Evolutionary conservation across 1,284 basidiomycete genomes (phyloP), one percentile per base, ranked within the genome.

Genomic region (Kalmanozyma brasiliensis): DNA sequence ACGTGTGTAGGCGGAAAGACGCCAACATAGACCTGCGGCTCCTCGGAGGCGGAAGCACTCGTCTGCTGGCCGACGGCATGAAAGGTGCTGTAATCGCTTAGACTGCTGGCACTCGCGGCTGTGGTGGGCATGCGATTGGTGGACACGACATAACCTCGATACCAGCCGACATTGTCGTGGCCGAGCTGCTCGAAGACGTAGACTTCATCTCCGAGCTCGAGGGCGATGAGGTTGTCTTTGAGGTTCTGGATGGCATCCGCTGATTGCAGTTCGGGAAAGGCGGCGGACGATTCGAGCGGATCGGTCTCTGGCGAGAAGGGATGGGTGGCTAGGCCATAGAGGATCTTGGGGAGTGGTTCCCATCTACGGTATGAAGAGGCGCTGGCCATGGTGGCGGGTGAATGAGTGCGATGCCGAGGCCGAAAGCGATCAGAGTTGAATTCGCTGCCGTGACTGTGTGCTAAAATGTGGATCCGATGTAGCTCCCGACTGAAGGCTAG

Each of bases 1-100:
- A 97, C 90, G 80, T 94, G 92, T 4, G 91, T 90, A 0, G 91
- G 90, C 1, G 94, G 94, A 80, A 98, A 98, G 72, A 98, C 94
- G 56, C 94, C 95, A 57, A 98, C 92, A 81, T 92, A 91, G 35
- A 98, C 93, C 74, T 94, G 91, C 0, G 85, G 85, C 68, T 86
- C 85, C 8, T 85, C 84, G 16, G 56, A 57, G 40, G 52, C 29
- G n/a, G 62, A 38, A 23, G 61, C 33, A 11, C 13, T 41, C 17
- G 17, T 19, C 16, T 55, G 43, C 37, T 59, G 56, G 20, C 49
- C 52, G 1, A 71, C 41, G 14, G 52, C 59, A n/a, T 70, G 65
- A 32, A 73, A 66, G 33, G 70, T 51, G 58, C 62, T 69, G 41
- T 74, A 68, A 38, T 78, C 73, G 43, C 68, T 73, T 16, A 74